Evolutionary conservation across 768 basidiomycete genomes (phyloP).

Genomic region (Mycena chlorophos): DNA sequence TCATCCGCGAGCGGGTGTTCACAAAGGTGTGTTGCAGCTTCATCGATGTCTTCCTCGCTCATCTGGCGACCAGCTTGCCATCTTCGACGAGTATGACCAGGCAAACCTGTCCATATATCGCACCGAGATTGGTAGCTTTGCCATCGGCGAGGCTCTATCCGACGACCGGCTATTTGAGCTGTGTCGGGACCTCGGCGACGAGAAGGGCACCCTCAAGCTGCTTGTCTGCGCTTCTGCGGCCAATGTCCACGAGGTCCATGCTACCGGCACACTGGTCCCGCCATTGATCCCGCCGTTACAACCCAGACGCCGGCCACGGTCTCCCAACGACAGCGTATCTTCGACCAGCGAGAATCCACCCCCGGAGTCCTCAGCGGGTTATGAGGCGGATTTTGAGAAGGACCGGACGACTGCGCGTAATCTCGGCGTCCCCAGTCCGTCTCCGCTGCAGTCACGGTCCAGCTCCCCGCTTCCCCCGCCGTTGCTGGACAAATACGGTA

Average conservation of each 20-base stretch:
- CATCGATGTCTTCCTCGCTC: slow-evolving; percentile 7
- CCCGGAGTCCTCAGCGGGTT: slow-evolving; percentile 56
- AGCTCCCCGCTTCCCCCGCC: slow-evolving; percentile 37
- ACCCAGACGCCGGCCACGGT: slow-evolving; percentile 49
- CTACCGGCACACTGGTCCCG: slow-evolving; percentile 51
- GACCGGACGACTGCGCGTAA: slow-evolving; percentile 39
- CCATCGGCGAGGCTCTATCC: slow-evolving; percentile 70
- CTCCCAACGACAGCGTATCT: slow-evolving; percentile 70
- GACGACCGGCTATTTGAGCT: slow-evolving; percentile 72
- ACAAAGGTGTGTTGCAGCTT: slow-evolving; percentile 56
- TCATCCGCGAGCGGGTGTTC: slow-evolving; percentile 79
- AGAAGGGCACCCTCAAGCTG: slow-evolving; percentile 80
- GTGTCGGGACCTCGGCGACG: slow-evolving; percentile 72
- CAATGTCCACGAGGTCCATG: slow-evolving; percentile 54
- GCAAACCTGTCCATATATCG: slow-evolving; percentile 77
- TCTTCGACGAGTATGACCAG: slow-evolving; percentile 81
- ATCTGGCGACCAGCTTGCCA: slow-evolving; percentile 56
- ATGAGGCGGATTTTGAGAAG: slow-evolving; percentile 70
- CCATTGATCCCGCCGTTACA: slow-evolving; percentile 53
- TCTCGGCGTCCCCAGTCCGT: slow-evolving; percentile 31
- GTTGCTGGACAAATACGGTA: slow-evolving; percentile 35
- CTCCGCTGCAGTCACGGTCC: slow-evolving; percentile 36
- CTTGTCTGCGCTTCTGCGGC: slow-evolving; percentile 70
- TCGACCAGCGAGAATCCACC: slow-evolving; percentile 63
- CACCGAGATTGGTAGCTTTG: slow-evolving; percentile 81